Evolutionary conservation across 768 basidiomycete species (phyloP).

Genomic region (Clavulina sp.): DNA sequence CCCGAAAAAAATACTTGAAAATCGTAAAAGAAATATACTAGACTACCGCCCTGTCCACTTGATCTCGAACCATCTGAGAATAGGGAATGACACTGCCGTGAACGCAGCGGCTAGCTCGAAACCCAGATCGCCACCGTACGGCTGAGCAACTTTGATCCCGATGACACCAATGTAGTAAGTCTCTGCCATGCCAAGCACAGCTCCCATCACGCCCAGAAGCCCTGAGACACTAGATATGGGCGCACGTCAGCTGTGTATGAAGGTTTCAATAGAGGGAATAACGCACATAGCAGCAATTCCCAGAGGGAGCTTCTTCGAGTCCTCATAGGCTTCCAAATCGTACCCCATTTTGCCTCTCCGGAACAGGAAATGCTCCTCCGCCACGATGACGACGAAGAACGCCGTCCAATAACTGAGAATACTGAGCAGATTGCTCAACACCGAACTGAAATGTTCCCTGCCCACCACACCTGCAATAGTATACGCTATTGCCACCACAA

Average conservation of each 20-base stretch:
- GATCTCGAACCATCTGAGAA: slow-evolving; percentile 34
- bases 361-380: slow-evolving; percentile 25
- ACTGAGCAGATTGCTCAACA: slow-evolving; percentile 27
- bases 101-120: slow-evolving; percentile 36
- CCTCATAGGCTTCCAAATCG: slow-evolving; percentile 32
- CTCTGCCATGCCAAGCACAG: slow-evolving; percentile 34
- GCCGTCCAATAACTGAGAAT: slow-evolving; percentile 31
- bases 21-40: slow-evolving; percentile 19
- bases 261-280: not conserved
- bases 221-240: too few species aligned
- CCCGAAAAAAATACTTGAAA: too few species aligned
- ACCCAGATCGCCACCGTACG: slow-evolving; percentile 36
- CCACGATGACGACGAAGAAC: slow-evolving; percentile 29
- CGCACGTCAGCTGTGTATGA: not conserved
- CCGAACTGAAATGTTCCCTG: slow-evolving; percentile 26
- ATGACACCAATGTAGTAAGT: slow-evolving; percentile 35
- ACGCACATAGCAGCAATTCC: slow-evolving; percentile 35
- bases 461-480: slow-evolving; percentile 27
- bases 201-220: slow-evolving; percentile 30
- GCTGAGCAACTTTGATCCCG: slow-evolving; percentile 25
- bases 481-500: slow-evolving; percentile 24
- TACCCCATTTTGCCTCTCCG: slow-evolving; percentile 26
- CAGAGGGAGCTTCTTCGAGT: slow-evolving; percentile 26
- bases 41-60: slow-evolving; percentile 13
- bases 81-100: slow-evolving; percentile 29